Base-by-base conservation (phyloP, 352 stramenopile species). In the Phytophthora sp. region DNA sequence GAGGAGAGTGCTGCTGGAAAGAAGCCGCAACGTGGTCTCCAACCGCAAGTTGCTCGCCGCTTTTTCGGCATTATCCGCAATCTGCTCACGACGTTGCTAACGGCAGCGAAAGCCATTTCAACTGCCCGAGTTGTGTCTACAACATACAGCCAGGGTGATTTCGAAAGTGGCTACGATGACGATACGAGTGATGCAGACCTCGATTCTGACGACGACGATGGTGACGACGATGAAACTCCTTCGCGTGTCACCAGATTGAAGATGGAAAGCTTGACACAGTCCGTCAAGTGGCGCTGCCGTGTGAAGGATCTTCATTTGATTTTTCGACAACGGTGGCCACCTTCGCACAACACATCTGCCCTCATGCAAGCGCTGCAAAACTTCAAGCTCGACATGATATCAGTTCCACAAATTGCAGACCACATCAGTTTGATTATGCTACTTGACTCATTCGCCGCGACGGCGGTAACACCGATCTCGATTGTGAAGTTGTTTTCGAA, bases 11-110 rank as follows among this genome's bases (percentile, higher is more conserved):
- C 83, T 20, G 69, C 69, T 3, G 87, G 84, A 20, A 70, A 72
- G 18, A 92, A 88, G 23, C 74, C 82, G 0, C 77, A 91, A 54
- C 79, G 84, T 31, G 85, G 83, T 12, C 66, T 95, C 12, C 82
- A 95, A 46, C 84, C 87, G 6, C 77, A 91, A 59, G 80, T 94
- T 15, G 83, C 87, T 31, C 66, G 84, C 24, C 71, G 84, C 12
- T 95, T 95, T 34, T 92, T 95, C 17, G 60, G 70, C 10, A 92
- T 95, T 37, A 91, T 94, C 58, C 69, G 85, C 37, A 76, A 69
- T 9, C 53, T 93, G 9, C 61, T 95, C 11, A 51, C 73, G 9
- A 69, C 84, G 13, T 49, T 95, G 8, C 66, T 63, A 24, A 51
- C 34, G 9, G 54, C 76, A 4, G 54, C 85, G 15, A 79, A 76